Percentiles rank a stretch among this genome's conserved stretches.
These are phyloP conservation scores for Chlamydomonas incerta DNA, from an alignment of 139 green algal species.

Conservation along the genomic window DNA sequence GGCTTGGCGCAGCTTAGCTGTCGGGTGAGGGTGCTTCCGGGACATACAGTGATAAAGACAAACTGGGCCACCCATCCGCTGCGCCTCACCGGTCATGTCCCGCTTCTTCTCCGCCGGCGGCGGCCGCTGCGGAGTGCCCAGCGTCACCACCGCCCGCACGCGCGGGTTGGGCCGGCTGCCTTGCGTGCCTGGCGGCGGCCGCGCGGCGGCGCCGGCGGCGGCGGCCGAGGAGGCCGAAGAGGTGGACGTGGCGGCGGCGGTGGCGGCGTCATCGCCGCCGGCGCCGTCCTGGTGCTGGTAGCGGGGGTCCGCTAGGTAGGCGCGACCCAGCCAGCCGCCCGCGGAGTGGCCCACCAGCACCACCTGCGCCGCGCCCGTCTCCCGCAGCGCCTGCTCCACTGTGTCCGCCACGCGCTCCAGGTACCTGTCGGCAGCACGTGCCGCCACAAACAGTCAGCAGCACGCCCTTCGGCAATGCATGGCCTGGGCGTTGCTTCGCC, in stretches of 20 bases:
- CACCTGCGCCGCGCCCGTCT: conserved; percentile 39
- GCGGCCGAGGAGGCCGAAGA: not conserved
- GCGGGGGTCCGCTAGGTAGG: conserved; percentile 61
- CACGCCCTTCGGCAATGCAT: too few relatives aligned
- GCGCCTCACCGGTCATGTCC: conserved; percentile 62
- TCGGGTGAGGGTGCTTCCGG: too few relatives aligned
- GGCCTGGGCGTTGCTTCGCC: too few relatives aligned
- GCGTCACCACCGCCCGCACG: conserved; percentile 67
- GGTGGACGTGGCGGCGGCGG: not conserved
- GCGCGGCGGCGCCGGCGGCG: not conserved
- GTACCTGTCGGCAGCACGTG: conserved; percentile 68
- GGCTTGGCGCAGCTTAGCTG: too few relatives aligned
- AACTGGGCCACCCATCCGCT: not conserved
- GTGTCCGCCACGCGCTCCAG: conserved; percentile 63
- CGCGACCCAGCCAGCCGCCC: conserved; percentile 78
- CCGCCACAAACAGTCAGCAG: too few relatives aligned
- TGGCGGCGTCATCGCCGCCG: not conserved
- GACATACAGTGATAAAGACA: too few relatives aligned
- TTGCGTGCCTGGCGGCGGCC: not conserved
- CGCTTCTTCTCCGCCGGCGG: conserved; percentile 57
- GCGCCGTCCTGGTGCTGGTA: conserved; percentile 8
- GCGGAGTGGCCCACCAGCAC: conserved; percentile 73
- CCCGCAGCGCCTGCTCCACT: conserved; percentile 62
- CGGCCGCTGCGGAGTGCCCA: conserved; percentile 75
- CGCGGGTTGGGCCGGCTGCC: conserved; percentile 28